Conservation (phyloP, 2,329 filamentous ascomycete species). For the Diaporthe longicolla region DNA sequence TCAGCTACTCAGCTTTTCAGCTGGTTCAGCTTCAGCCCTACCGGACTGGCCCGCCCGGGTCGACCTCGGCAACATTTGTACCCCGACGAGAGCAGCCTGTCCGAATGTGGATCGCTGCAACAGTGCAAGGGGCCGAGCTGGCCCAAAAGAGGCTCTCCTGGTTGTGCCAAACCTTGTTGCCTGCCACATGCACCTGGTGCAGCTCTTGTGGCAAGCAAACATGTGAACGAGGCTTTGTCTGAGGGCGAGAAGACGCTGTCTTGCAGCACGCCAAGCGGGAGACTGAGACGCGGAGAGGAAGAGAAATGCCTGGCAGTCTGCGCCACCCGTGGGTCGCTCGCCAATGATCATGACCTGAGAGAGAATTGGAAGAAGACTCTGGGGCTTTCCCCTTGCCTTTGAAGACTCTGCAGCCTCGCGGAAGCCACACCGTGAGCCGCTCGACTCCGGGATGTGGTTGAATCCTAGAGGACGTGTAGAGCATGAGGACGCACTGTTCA, state of each 20-base stretch:
- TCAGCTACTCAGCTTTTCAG: constrained; percentile 23
- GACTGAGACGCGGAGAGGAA: not conserved
- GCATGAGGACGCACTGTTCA: not conserved
- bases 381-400: not conserved
- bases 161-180: not conserved
- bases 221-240: not conserved
- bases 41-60: constrained; percentile 13
- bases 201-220: not conserved
- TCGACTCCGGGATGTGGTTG: not conserved
- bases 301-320: not conserved
- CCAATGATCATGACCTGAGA: not conserved
- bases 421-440: not conserved
- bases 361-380: not conserved
- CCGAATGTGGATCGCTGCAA: not conserved
- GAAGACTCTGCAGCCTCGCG: not conserved
- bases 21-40: constrained; percentile 25
- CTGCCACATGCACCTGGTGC: not conserved
- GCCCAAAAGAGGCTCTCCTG: not conserved
- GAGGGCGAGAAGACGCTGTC: not conserved
- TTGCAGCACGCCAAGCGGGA: not conserved
- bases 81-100: not conserved
- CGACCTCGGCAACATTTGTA: not conserved
- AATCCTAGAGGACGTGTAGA: not conserved
- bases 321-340: not conserved
- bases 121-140: not conserved